A percentile compares a stretch with the other conserved stretches of the same genome.
phyloP scores from a whole-genome alignment of 1,284 basidiomycete species.

The Fereydounia khargensis region DNA sequence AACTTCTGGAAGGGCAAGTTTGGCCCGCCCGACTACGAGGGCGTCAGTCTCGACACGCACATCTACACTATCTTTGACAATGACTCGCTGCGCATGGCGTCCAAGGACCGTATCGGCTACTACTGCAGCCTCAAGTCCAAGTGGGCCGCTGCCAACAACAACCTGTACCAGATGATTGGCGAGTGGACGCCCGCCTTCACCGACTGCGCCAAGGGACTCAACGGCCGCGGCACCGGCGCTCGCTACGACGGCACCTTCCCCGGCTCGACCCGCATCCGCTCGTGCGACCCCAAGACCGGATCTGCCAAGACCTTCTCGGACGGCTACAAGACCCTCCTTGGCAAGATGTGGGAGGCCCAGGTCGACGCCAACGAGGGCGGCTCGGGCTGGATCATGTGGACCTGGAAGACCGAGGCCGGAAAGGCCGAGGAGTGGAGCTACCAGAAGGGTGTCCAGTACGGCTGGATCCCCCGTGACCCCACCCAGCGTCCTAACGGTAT shows the following conservation, averaged over 20 bases:
- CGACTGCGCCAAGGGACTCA: slow-evolving; percentile 79
- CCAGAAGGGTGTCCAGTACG: slow-evolving; percentile 50
- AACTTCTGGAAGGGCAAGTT: slow-evolving; percentile 71
- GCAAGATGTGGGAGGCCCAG: slow-evolving; percentile 82
- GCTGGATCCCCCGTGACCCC: slow-evolving; percentile 46
- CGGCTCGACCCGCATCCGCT: slow-evolving; percentile 63
- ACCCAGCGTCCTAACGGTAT: slow-evolving; percentile 23
- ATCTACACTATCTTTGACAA: slow-evolving; percentile 51
- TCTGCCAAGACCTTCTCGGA: slow-evolving; percentile 69
- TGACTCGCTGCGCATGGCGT: slow-evolving; percentile 13
- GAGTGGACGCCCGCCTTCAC: slow-evolving; percentile 65
- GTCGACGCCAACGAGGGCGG: slow-evolving; percentile 50
- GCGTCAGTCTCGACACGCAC: slow-evolving; percentile 71
- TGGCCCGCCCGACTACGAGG: slow-evolving; percentile 62
- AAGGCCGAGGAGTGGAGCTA: slow-evolving; percentile 55
- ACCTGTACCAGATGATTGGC: slow-evolving; percentile 49
- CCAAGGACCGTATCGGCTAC: slow-evolving; percentile 38
- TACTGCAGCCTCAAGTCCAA: slow-evolving; percentile 43
- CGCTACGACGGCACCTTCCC: slow-evolving; percentile 74
- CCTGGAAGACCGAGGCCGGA: slow-evolving; percentile 68
- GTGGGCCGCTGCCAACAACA: slow-evolving; percentile 29
- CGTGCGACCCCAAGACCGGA: slow-evolving; percentile 73
- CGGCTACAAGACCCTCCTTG: slow-evolving; percentile 77
- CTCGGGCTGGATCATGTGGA: slow-evolving; percentile 80
- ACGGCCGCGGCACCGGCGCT: slow-evolving; percentile 65